Base-by-base conservation (phyloP, 2,329 filamentous ascomycete genomes). In the Aspergillus luchuensis region DNA sequence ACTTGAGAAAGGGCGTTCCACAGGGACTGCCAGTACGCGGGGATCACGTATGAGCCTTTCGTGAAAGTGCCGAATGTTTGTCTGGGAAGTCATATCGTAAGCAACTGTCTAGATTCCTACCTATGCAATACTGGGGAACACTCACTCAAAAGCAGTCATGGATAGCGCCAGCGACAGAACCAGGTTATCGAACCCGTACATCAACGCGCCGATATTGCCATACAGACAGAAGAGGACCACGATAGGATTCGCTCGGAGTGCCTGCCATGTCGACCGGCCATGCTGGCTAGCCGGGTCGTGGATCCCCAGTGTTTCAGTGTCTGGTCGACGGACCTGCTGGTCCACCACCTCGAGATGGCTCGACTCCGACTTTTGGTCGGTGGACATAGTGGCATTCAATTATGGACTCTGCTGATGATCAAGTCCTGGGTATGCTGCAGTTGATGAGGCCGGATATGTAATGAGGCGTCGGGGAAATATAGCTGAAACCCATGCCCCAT, bases 161-260 rank as follows among this genome's bases (percentile, higher is more conserved):
- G 56, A 52, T 38, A 53, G n/a, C 1, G 33, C 19, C 36, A 58
- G 25, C 7, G 48, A 53, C n/a, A 47, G 19, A 2, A 47, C 23
- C 17, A 58, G 19, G n/a, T 53, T 58, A 39, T 58, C 56, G 15
- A 58, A 58, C n/a, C 56, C 56, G 21, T 58, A 58, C 48, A 58
- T 58, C 10, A 58, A 13, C 2, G 56, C 48, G 0, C 56, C 56
- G 5, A 58, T 38, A n/a, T 52, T 47, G 7, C 15, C 48, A 36
- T 43, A 58, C n/a, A 58, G 25, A 21, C 56, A 58, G 23, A 53
- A 38, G 4, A 38, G 11, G 2, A 58, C 5, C 2, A 58, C 13
- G 28, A 13, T 6, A 2, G 56, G 56, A 25, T 58, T 38, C 7
- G 19, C 48, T 2, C 41, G 49, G 8, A 58, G 23, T 2, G 28